Evolutionary conservation across 371 early-diverging fungal species (phyloP), one percentile per base, ranked within the genome.

Genomic region (Catenaria anguillulae): DNA sequence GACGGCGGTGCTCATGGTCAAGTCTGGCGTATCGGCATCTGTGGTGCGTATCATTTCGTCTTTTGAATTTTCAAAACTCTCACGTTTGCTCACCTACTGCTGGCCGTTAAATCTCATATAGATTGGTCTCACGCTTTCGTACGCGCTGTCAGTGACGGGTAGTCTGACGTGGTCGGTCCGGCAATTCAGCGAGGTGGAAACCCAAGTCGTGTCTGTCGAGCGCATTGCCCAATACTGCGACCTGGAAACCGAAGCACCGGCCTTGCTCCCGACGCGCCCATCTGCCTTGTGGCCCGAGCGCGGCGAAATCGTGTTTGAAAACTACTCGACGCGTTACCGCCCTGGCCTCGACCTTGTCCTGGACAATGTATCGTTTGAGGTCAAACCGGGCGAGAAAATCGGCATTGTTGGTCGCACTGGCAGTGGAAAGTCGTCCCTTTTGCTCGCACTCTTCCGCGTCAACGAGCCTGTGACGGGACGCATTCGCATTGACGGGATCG

Each of bases 141-240:
- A 91, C 70, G 89, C 95, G 3, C 68, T 93, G 55, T 79, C 74
- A 21, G 78, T 90, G 21, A 91, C 92, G 1, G 85, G 86, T 64
- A 79, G 85, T 19, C 71, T 97, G 33, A 90, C 88, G 62, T 92
- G 90, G 87, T 77, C 83, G 63, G 84, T 94, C 33, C 78, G 95
- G 21, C 78, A 77, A 65, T 77, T 70, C 13, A 73, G 75, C 62
- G 78, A 76, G 45, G 73, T 79, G 33, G 76, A 75, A 24, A 3
- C 56, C 6, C 73, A 76, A 55, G 73, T 77, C 46, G 71, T 75
- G 4, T 58, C 75, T 15, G 77, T 79, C 23, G 74, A 74, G 62
- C 70, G 76, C 24, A 68, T 76, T 52, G 24, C 21, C 62, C 19
- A 84, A 65, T 81, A 83, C 65, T 68, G 72, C 46, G 71, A 76